Evolutionary conservation across 805 yeast species (phyloP).

Genomic region (Wickerhamomyces pijperi): DNA sequence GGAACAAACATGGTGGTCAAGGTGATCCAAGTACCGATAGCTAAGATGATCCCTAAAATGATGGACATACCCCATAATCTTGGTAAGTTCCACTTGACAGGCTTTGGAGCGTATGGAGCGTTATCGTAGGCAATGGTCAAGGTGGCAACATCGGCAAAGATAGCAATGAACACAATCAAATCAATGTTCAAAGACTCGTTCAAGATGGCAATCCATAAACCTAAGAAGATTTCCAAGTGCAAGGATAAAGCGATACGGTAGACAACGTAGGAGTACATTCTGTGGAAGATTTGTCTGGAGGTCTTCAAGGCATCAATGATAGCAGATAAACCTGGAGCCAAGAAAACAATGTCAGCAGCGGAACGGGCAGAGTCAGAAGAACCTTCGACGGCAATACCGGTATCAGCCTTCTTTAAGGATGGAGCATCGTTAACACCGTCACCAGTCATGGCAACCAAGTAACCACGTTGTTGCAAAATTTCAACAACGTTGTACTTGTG

Average conservation of each 20-base stretch:
- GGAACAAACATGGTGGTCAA: conserved; percentile 86
- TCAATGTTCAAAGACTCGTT: conserved; percentile 80
- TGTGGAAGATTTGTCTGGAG: conserved; percentile 95
- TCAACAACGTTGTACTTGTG: conserved; percentile 94
- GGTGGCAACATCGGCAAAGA: conserved; percentile 95
- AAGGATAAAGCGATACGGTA: conserved; percentile 95
- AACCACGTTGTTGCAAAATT: conserved; percentile 90
- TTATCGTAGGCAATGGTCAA: conserved; percentile 95
- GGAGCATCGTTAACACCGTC: conserved; percentile 99
- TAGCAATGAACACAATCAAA: conserved; percentile 91
- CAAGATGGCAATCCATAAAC: conserved; percentile 93
- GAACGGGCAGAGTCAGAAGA: conserved; percentile 96
- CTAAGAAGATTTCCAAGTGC: conserved; percentile 89
- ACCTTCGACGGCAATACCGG: conserved; percentile 98
- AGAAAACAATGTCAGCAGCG: conserved; percentile 93
- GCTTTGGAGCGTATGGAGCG: conserved; percentile 87
- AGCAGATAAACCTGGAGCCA: conserved; percentile 92
- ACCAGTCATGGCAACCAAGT: conserved; percentile 98
- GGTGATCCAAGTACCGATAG: conserved; percentile 90
- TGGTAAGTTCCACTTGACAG: conserved; percentile 95
- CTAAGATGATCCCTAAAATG: conserved; percentile 74
- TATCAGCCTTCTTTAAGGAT: conserved; percentile 89
- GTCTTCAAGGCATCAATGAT: conserved; percentile 91
- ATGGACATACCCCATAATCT: conserved; percentile 96
- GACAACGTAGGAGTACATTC: conserved; percentile 96